Conservation (phyloP, 441 rosid species). For the Caryocar brasiliense region DNA sequence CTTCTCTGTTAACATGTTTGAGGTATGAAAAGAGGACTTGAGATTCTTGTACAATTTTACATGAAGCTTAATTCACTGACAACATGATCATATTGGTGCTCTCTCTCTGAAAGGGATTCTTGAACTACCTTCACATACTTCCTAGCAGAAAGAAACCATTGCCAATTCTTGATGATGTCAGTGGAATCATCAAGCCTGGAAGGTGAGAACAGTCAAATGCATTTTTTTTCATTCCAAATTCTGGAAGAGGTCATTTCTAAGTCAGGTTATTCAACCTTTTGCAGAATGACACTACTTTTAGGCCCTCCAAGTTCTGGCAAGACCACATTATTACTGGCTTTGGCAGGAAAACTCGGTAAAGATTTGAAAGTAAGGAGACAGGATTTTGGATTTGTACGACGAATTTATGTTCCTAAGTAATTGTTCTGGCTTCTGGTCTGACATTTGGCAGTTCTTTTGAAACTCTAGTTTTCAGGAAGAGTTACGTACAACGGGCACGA, state of each 20-base stretch:
- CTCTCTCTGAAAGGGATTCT: conserved; percentile 24
- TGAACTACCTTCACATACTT: conserved; percentile 34
- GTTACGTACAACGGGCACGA: conserved; percentile 23
- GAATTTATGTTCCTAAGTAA: not conserved
- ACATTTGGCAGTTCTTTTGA: not conserved
- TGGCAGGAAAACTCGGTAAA: conserved; percentile 15
- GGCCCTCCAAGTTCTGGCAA: conserved; percentile 28
- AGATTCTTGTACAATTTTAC: no score
- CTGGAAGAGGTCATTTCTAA: no score
- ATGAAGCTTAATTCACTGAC: no score
- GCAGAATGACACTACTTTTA: conserved; percentile 43
- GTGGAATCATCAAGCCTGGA: conserved; percentile 59
- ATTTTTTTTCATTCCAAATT: not conserved
- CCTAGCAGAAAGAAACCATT: conserved; percentile 43
- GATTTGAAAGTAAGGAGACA: no score
- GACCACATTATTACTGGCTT: conserved; percentile 19
- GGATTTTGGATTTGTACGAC: not conserved
- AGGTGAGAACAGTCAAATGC: conserved; percentile 19
- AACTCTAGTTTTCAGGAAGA: not conserved
- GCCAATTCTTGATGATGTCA: conserved; percentile 49
- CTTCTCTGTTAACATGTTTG: conserved; percentile 27
- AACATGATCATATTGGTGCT: not conserved
- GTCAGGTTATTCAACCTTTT: not conserved
- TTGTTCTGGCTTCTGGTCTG: not conserved
- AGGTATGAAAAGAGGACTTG: no score